phyloP scores from a whole-genome alignment of 768 basidiomycete species.

The Suillus weaverae region DNA sequence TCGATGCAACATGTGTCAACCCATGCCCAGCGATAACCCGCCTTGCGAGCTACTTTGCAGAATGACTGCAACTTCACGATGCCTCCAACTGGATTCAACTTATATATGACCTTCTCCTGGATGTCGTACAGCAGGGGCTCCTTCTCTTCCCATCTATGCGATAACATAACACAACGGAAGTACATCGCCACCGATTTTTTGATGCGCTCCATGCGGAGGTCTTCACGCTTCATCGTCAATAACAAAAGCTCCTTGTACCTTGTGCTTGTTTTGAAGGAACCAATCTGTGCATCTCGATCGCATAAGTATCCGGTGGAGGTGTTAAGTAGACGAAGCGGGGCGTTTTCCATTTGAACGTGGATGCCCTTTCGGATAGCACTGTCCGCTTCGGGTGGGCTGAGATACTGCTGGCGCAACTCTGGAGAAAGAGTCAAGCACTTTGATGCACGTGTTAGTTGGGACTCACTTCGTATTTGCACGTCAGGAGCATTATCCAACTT shows the following conservation, averaged over 20 bases:
- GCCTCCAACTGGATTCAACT: background rate
- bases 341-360: background rate
- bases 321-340: constrained; percentile 10
- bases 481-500: background rate
- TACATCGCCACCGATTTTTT: background rate
- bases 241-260: constrained; percentile 2
- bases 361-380: background rate
- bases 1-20: constrained; percentile 13
- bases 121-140: constrained; percentile 6
- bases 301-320: constrained; percentile 8
- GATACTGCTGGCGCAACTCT: background rate
- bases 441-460: background rate
- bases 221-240: background rate
- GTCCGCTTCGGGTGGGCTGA: background rate
- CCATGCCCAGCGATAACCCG: constrained; percentile 14
- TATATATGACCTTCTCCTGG: constrained; percentile 1
- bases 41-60: constrained; percentile 15
- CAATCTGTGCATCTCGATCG: constrained; percentile 1
- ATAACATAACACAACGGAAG: constrained; percentile 3
- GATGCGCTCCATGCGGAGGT: background rate
- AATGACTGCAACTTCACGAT: background rate
- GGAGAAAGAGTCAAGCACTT: background rate
- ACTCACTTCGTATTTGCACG: background rate
- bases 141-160: constrained; percentile 5
- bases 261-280: background rate